A percentile compares a stretch with the other conserved stretches of the same genome.
Conservation (phyloP, 2,329 filamentous ascomycete species). For the Sclerotinia subarctica region DNA sequence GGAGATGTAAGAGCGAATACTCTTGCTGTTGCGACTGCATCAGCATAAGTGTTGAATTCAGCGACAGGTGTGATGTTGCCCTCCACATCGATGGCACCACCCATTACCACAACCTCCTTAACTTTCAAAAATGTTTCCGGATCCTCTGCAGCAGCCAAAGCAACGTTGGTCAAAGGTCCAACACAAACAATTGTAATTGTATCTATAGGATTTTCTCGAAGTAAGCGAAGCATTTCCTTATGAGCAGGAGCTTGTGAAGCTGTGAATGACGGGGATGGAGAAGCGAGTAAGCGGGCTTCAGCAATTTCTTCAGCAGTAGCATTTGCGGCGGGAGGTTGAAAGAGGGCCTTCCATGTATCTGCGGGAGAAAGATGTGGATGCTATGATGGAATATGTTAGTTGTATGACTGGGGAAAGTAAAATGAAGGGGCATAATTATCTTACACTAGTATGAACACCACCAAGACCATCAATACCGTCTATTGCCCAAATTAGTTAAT, state of each 20-base stretch:
- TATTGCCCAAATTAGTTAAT: constrained; percentile 39
- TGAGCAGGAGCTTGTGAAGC: constrained; percentile 72
- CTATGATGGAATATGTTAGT: constrained; percentile 39
- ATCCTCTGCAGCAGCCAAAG: constrained; percentile 82
- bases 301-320: constrained; percentile 47
- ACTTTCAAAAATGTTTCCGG: constrained; percentile 83
- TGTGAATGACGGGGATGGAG: constrained; percentile 59
- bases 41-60: constrained; percentile 95
- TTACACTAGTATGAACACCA: constrained; percentile 62
- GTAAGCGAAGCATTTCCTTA: constrained; percentile 82
- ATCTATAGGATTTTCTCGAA: constrained; percentile 75
- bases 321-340: constrained; percentile 47
- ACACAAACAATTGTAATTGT: constrained; percentile 88
- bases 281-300: constrained; percentile 35
- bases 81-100: constrained; percentile 72
- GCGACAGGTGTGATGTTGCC: constrained; percentile 85
- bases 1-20: constrained; percentile 75
- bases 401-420: background rate
- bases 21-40: constrained; percentile 72
- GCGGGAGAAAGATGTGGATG: constrained; percentile 71
- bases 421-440: constrained; percentile 25
- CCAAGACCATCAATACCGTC: constrained; percentile 76
- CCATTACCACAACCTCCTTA: constrained; percentile 95
- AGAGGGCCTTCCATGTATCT: constrained; percentile 72
- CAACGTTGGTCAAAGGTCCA: constrained; percentile 90